Base-by-base conservation (phyloP, 2,329 filamentous ascomycete genomes). In the Mariannaea elegans region DNA sequence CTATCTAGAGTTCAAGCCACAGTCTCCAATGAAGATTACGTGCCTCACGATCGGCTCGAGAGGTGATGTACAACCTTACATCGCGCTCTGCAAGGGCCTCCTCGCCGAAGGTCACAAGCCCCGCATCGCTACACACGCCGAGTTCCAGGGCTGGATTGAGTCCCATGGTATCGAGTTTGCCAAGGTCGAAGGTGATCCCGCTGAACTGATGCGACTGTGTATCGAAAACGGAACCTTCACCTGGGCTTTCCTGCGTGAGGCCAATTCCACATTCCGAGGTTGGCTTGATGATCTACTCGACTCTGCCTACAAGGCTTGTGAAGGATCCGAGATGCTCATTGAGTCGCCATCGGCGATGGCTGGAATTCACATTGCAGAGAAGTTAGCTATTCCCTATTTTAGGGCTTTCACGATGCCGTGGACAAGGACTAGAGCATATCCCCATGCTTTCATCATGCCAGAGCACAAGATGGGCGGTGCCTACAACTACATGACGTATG, bases 181-280 rank as follows among this genome's bases (percentile, higher is more conserved):
- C 4, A 88, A 90, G 7, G 90, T 99, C 0, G 93, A 90, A 62
- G 95, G 95, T 29, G 93, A 99, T 71, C 95, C 95, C 1, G 92
- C 88, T 29, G 94, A 98, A 76, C 84, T 99, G 44, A 98, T 99
- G 94, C 87, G 90, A 2, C 88, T 99, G 38, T 99, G 95, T 72
- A 94, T 98, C 47, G 93, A 98, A 73, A 93, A 98, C 72, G 95
- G 95, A 70, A 98, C 97, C 79, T 99, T 99, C 72, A 98, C 95
- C 0, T 91, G 91, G 69, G 89, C 92, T 1, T 99, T 99, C 76
- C 80, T 99, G 55, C 89, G 87, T 59, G 94, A 97, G 75, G 94
- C 94, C 34, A 94, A 91, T 59, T 82, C 85, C 7, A 94, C 92
- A 67, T 97, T 98, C 77, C 90, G 95, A 53, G 90, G 88, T n/a